Percentiles rank a stretch among this genome's conserved stretches.
These are phyloP conservation scores for Sporobolomyces phaffii DNA, from an alignment of 768 basidiomycete species.

Conservation along the genomic window DNA sequence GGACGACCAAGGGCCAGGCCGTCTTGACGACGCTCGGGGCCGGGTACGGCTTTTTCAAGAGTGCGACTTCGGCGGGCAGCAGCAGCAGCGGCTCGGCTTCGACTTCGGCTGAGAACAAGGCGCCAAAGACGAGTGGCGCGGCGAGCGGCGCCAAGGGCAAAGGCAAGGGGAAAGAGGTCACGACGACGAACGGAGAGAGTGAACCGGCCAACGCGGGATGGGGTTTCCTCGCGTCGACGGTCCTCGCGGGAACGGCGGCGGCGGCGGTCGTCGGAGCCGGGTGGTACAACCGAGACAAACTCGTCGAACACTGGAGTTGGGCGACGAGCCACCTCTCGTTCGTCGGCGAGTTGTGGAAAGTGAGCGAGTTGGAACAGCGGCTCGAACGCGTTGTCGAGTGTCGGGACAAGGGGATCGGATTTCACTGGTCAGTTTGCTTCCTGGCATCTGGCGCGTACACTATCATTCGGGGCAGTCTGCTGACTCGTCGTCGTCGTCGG, in stretches of 20 bases:
- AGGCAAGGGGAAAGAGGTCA: background rate
- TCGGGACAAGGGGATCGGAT: slow-evolving; percentile 24
- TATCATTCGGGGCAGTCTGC: no score
- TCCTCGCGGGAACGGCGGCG: background rate
- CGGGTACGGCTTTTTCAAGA: slow-evolving; percentile 20
- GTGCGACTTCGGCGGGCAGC: background rate
- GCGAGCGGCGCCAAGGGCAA: background rate
- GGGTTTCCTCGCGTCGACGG: slow-evolving; percentile 14
- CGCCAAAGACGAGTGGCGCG: background rate
- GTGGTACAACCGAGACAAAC: slow-evolving; percentile 30
- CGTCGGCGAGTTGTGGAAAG: slow-evolving; percentile 38
- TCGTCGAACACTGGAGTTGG: slow-evolving; percentile 32
- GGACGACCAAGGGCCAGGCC: slow-evolving; percentile 23
- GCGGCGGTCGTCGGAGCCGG: slow-evolving; percentile 20
- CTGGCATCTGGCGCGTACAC: no score
- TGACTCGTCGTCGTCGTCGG: no score
- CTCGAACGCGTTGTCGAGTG: background rate
- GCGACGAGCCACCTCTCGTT: slow-evolving; percentile 37
- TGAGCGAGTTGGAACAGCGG: slow-evolving; percentile 23
- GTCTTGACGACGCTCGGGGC: slow-evolving; percentile 26
- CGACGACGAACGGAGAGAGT: background rate
- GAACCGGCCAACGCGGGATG: background rate
- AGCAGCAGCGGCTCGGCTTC: background rate
- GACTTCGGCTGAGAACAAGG: no score
- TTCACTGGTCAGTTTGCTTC: slow-evolving; percentile 36